Percentiles rank a stretch among this genome's conserved stretches.
phyloP scores from a whole-genome alignment of 805 yeast genomes.

The Lipomyces kockii region DNA sequence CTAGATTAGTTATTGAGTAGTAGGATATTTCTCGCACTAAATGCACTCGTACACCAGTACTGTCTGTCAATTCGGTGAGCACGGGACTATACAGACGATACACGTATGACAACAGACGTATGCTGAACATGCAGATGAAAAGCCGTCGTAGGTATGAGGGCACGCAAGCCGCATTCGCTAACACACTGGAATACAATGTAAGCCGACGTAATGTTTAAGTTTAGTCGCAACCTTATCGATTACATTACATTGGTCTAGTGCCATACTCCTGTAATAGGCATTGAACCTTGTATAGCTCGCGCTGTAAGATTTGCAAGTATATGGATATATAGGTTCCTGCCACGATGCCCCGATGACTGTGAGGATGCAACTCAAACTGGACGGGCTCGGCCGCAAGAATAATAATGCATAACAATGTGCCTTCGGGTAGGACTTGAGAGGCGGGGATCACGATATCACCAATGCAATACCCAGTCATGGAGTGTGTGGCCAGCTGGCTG shows the following conservation, averaged over 20 bases:
- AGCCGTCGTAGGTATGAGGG: background rate
- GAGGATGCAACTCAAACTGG: no score
- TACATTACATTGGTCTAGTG: background rate
- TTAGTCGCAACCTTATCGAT: background rate
- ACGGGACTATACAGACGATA: background rate
- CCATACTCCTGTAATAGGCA: no score
- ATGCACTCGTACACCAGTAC: background rate
- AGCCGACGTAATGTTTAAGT: background rate
- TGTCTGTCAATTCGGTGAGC: background rate
- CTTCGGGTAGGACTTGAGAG: no score
- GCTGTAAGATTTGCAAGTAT: background rate
- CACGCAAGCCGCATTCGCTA: background rate
- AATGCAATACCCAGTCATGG: no score
- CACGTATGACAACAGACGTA: background rate
- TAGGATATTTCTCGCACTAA: background rate
- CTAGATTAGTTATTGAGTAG: background rate
- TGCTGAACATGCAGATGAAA: background rate
- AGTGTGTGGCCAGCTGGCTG: no score
- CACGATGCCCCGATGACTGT: no score
- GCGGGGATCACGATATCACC: no score
- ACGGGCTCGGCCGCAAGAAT: no score
- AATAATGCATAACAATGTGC: no score
- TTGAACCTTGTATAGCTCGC: background rate
- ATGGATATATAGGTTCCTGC: no score
- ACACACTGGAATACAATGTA: background rate